These are phyloP conservation scores for Mortierella sp. DNA, from an alignment of 371 early-diverging fungal species.

Conservation along the genomic window DNA sequence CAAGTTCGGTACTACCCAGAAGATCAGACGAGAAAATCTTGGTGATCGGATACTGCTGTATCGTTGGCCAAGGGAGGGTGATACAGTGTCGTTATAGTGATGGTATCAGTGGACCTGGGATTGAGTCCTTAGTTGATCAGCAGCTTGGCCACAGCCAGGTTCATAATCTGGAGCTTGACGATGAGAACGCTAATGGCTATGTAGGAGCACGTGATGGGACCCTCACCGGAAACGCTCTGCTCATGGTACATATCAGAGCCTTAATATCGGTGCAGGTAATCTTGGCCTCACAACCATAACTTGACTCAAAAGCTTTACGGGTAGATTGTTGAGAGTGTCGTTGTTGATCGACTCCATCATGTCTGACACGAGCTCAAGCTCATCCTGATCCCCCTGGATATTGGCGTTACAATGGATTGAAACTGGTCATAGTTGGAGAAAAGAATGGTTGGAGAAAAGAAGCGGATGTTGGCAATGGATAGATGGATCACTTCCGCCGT, in stretches of 20 bases:
- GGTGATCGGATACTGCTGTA: background rate
- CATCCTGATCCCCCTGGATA: constrained; percentile 18
- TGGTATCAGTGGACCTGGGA: no score
- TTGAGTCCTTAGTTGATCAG: background rate
- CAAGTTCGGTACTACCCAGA: background rate
- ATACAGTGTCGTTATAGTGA: background rate
- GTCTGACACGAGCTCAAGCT: constrained; percentile 12
- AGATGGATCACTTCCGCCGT: constrained; percentile 1
- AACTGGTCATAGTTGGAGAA: background rate
- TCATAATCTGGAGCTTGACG: background rate
- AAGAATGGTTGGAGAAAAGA: background rate
- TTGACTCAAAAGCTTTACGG: background rate
- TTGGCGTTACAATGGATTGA: constrained; percentile 4
- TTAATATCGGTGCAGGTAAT: background rate
- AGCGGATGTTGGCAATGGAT: background rate
- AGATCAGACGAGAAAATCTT: background rate
- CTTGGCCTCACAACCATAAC: constrained; percentile 8
- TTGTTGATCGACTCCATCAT: constrained; percentile 23
- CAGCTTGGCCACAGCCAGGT: constrained; percentile 5
- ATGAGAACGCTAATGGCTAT: background rate
- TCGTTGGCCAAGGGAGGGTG: constrained; percentile 5
- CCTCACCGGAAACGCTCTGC: background rate
- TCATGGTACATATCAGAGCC: constrained; percentile 3
- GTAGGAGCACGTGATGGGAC: constrained; percentile 3
- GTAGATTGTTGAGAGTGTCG: background rate